A percentile compares a stretch with the other conserved stretches of the same genome.
phyloP scores from a whole-genome alignment of 2,329 filamentous ascomycete genomes.

The Colletotrichum navitas region DNA sequence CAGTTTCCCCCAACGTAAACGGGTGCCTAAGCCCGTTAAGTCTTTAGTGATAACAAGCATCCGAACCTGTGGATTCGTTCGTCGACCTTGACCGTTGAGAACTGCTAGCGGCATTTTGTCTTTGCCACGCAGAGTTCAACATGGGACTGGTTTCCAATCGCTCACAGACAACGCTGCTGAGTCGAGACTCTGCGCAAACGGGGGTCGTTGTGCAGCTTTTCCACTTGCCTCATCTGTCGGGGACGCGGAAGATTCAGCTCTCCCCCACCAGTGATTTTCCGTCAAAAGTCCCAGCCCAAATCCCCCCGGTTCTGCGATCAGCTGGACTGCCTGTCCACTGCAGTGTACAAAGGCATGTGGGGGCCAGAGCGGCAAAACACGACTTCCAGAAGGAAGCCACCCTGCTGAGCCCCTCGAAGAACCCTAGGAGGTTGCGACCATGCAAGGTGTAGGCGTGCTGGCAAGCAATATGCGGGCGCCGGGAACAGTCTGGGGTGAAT shows the following conservation, averaged over 20 bases:
- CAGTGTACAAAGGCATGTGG: background rate
- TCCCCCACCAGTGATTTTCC: background rate
- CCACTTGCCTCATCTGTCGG: background rate
- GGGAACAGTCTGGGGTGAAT: constrained; percentile 31
- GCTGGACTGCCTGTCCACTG: background rate
- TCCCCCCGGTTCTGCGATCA: background rate
- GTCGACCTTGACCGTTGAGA: background rate
- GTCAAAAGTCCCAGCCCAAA: background rate
- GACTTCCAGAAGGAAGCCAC: constrained; percentile 1
- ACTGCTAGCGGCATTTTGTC: background rate
- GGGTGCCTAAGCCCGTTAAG: background rate
- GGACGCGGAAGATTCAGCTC: background rate
- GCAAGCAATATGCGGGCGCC: constrained; percentile 27
- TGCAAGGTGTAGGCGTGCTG: background rate
- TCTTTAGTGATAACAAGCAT: background rate
- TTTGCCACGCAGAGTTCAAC: background rate
- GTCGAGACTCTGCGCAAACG: background rate
- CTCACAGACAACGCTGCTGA: background rate
- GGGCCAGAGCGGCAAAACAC: background rate
- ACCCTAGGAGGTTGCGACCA: background rate
- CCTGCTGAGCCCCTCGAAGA: background rate
- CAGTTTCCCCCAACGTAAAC: background rate
- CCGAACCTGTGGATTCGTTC: background rate
- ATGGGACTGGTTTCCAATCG: background rate
- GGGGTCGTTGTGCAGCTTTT: background rate